These are phyloP conservation scores for Annona squamosa DNA, from an alignment of 164 flowering plant genomes.

Conservation along the genomic window DNA sequence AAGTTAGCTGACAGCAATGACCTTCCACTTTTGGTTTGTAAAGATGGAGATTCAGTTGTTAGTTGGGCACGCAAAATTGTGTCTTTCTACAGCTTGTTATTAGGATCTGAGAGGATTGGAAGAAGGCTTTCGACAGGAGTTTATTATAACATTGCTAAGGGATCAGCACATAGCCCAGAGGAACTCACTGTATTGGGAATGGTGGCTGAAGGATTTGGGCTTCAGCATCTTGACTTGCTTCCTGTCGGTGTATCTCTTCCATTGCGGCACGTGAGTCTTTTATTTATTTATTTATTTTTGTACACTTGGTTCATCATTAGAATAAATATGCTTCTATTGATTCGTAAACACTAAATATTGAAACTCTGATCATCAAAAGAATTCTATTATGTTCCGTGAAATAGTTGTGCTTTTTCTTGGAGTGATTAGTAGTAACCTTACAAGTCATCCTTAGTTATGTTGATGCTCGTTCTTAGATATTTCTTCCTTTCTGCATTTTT, in stretches of 20 bases:
- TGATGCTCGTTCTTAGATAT: neutral
- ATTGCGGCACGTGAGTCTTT: slow-evolving; percentile 76
- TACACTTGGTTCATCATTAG: neutral
- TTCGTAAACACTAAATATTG: neutral
- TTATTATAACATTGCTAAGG: slow-evolving; percentile 59
- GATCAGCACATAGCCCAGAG: slow-evolving; percentile 51
- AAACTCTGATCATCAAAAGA: neutral
- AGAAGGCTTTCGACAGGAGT: slow-evolving; percentile 73
- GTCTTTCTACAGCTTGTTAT: slow-evolving; percentile 72
- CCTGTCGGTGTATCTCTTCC: slow-evolving; percentile 96
- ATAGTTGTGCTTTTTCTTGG: neutral
- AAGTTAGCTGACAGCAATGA: slow-evolving; percentile 37
- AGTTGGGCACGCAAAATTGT: slow-evolving; percentile 77
- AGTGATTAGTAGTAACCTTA: neutral
- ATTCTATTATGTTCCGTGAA: neutral
- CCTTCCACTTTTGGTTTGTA: slow-evolving; percentile 65
- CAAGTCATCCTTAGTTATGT: neutral
- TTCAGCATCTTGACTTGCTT: slow-evolving; percentile 71
- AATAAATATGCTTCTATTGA: neutral
- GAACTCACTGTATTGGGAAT: slow-evolving; percentile 83
- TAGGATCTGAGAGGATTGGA: slow-evolving; percentile 56
- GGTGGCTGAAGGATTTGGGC: slow-evolving; percentile 94
- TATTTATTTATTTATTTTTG: neutral
- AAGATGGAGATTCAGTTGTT: slow-evolving; percentile 53
- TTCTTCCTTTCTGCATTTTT: neutral